Percentiles rank a stretch among this genome's conserved stretches.
phyloP scores from a whole-genome alignment of 805 yeast genomes.

The Yamadazyma nakazawae region DNA sequence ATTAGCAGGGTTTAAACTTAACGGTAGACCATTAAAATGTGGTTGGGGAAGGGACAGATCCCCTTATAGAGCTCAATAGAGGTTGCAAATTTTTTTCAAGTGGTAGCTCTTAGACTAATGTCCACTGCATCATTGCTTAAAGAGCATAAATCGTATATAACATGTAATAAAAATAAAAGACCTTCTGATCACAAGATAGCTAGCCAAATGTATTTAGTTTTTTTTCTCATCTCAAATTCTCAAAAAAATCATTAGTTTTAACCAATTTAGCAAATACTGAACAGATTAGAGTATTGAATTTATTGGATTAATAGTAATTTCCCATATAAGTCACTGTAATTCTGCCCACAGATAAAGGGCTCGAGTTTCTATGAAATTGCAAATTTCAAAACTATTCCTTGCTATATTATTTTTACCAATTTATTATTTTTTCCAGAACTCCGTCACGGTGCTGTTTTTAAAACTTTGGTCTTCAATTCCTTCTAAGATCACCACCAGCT shows the following conservation, averaged over 20 bases:
- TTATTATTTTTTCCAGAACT: not conserved
- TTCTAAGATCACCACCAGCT: conserved; percentile 6
- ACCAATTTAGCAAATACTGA: not conserved
- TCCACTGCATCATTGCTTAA: not conserved
- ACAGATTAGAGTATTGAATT: not conserved
- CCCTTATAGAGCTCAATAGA: conserved; percentile 14
- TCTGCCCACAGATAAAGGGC: no score
- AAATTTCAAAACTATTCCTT: not conserved
- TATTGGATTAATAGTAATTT: not conserved
- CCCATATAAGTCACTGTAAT: no score
- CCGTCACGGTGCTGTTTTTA: conserved; percentile 1
- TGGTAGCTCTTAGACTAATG: not conserved
- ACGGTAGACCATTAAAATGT: conserved; percentile 75
- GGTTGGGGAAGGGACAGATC: conserved; percentile 77
- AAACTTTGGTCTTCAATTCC: conserved; percentile 7
- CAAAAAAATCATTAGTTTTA: not conserved
- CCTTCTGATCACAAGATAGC: no score
- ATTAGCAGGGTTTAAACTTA: conserved; percentile 63
- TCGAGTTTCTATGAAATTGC: conserved; percentile 5
- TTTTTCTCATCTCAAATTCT: not conserved
- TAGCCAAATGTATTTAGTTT: no score
- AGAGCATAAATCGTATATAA: not conserved
- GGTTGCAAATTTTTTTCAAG: not conserved
- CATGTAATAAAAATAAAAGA: not conserved
- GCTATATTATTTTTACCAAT: conserved; percentile 1